phyloP scores from a whole-genome alignment of 306 rosid genomes.

The Betula pendula region DNA sequence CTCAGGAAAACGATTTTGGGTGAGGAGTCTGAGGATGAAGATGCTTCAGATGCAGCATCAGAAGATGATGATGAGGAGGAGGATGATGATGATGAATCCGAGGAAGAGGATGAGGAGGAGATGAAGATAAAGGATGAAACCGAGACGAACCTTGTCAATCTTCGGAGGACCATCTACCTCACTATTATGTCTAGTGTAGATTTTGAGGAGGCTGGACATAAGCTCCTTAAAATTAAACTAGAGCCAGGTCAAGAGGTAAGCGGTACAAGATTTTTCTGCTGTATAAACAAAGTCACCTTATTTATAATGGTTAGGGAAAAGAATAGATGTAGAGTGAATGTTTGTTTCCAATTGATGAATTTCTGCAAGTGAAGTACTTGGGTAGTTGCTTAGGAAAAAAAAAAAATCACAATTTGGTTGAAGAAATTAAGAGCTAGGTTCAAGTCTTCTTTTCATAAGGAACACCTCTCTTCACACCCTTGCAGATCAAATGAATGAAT shows the following conservation, averaged over 20 bases:
- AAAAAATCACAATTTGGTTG: background rate
- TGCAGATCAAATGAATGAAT: background rate
- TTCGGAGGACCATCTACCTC: constrained; percentile 83
- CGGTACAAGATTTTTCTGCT: constrained; percentile 20
- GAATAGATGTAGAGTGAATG: background rate
- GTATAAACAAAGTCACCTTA: constrained; percentile 16
- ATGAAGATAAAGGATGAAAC: constrained; percentile 90
- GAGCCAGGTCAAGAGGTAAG: constrained; percentile 99
- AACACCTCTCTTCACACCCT: background rate
- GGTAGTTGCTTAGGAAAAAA: background rate
- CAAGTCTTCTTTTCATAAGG: background rate
- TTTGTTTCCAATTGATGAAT: background rate
- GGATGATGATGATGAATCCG: constrained; percentile 45
- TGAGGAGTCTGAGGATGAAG: constrained; percentile 69
- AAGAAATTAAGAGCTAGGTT: background rate
- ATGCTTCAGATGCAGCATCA: constrained; percentile 64
- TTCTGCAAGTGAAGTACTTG: background rate
- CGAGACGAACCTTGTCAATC: constrained; percentile 88
- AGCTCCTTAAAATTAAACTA: constrained; percentile 88
- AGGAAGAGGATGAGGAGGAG: constrained; percentile 67
- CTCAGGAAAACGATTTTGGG: constrained; percentile 71
- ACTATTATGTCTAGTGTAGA: constrained; percentile 97
- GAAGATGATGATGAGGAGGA: constrained; percentile 38
- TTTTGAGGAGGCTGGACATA: constrained; percentile 98
- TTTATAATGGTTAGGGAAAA: background rate